Evolutionary conservation across 1,284 basidiomycete species (phyloP), one percentile per base, ranked within the genome.

Genomic region (Puccinia polysora): DNA sequence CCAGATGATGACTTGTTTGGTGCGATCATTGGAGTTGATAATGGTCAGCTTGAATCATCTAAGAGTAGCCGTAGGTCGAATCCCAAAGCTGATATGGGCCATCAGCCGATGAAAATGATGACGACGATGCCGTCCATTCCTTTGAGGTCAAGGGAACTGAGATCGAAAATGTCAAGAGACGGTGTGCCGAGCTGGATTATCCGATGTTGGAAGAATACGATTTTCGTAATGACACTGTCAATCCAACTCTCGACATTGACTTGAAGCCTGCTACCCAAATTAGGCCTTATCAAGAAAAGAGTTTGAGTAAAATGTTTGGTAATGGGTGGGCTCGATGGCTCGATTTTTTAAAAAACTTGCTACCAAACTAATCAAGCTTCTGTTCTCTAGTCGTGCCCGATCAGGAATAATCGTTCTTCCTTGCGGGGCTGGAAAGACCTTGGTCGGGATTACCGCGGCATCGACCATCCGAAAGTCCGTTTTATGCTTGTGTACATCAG

Each of bases 401-500:
- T 97, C 94, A 59, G 96, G 96, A 2, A 98, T 99, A 77, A 98
- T 99, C 75, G 96, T 99, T 3, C 83, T 99, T 36, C 96, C 96
- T 47, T 99, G 96, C 79, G 96, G 96, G 74, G 96, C 96, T 36
- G 96, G 96, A 58, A 98, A 99, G 83, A 98, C 96, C 10, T 85
- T 99, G 3, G 96, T 98, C 5, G 96, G 96, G 18, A 97, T 99
- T 78, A 98, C 96, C 0, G 96, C 96, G 2, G 96, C 96, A 12
- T 97, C 94, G 78, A 98, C 96, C 20, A 96, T 98, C 82, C 97
- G 97, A 83, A 99, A 99, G 83, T 96, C 92, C 36, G 95, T 92
- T 78, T 84, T 99, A n/a, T 93, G 98, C 32, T 83, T 98, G 56
- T 97, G 95, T 81, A 97, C 94, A 28, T 96, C 92, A 56, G 91